Evolutionary conservation across 2,329 filamentous ascomycete species (phyloP).

Genomic region (Arthrobotrys musiformis): DNA sequence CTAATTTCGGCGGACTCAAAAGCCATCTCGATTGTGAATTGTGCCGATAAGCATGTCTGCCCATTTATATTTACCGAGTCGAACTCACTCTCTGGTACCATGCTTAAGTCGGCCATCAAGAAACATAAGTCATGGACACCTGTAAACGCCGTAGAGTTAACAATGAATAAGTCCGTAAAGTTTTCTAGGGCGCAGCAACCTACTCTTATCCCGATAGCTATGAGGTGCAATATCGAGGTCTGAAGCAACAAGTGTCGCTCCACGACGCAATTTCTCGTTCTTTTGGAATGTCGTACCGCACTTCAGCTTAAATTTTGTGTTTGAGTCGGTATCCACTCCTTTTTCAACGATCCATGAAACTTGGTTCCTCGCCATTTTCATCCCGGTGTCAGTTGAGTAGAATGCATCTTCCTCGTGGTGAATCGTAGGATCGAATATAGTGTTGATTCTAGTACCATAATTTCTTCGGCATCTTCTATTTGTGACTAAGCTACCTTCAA

Average conservation of each 20-base stretch:
- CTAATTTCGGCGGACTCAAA: constrained; percentile 52
- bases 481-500: constrained; percentile 47
- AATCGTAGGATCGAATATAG: constrained; percentile 44
- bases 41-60: constrained; percentile 38
- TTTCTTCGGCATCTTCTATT: constrained; percentile 52
- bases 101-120: constrained; percentile 51
- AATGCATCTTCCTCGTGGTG: constrained; percentile 54
- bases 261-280: constrained; percentile 48
- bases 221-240: constrained; percentile 45
- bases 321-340: constrained; percentile 48
- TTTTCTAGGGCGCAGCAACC: background rate
- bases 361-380: constrained; percentile 55
- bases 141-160: too few relatives aligned
- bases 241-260: constrained; percentile 48
- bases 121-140: constrained; percentile 53
- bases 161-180: too few relatives aligned
- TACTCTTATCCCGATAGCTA: constrained; percentile 53
- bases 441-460: constrained; percentile 53
- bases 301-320: constrained; percentile 48
- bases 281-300: constrained; percentile 55
- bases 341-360: constrained; percentile 55
- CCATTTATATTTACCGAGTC: constrained; percentile 48
- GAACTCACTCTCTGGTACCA: constrained; percentile 44
- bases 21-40: constrained; percentile 53
- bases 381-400: constrained; percentile 50